A percentile compares a stretch with the other conserved stretches of the same genome.
Conservation (phyloP, 345 rosid species). For the Chamaenerion angustifolium region DNA sequence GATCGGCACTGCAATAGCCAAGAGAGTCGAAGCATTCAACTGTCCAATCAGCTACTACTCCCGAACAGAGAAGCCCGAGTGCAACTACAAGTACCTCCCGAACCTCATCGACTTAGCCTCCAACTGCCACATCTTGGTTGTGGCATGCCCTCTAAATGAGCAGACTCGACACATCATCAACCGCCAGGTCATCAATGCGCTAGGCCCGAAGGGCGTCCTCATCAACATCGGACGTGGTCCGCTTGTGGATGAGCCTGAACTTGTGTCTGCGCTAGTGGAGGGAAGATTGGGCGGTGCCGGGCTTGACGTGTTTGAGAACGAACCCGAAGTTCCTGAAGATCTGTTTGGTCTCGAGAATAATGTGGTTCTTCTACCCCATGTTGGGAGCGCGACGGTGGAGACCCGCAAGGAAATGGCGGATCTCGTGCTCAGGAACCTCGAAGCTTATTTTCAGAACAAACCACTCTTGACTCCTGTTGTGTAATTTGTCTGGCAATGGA, state of each 20-base stretch:
- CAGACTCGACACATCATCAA: constrained; percentile 25
- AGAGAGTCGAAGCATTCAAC: constrained; percentile 34
- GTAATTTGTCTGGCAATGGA: neutral
- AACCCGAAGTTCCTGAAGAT: constrained; percentile 27
- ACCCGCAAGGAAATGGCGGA: constrained; percentile 16
- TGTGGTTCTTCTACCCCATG: constrained; percentile 32
- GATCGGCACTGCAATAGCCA: constrained; percentile 28
- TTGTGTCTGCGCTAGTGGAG: constrained; percentile 30
- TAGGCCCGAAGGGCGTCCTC: constrained; percentile 34
- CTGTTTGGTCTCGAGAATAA: constrained; percentile 28
- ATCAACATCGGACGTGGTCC: constrained; percentile 33
- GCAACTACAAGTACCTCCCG: constrained; percentile 22
- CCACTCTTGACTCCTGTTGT: constrained; percentile 15
- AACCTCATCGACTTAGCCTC: constrained; percentile 21
- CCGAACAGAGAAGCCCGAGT: constrained; percentile 18
- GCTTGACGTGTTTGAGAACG: constrained; percentile 26
- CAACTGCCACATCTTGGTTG: constrained; percentile 25
- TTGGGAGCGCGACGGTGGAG: constrained; percentile 23
- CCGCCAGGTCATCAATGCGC: constrained; percentile 25
- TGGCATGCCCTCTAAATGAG: constrained; percentile 24
- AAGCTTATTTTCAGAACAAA: constrained; percentile 16
- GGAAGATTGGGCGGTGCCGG: constrained; percentile 34
- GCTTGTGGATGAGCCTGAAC: constrained; percentile 27
- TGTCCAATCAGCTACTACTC: constrained; percentile 28
- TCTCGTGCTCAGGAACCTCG: constrained; percentile 14